A percentile compares a stretch with the other conserved stretches of the same genome.
Evolutionary conservation across 257 asterid species (phyloP).

Genomic region (Solanum bukasovii): DNA sequence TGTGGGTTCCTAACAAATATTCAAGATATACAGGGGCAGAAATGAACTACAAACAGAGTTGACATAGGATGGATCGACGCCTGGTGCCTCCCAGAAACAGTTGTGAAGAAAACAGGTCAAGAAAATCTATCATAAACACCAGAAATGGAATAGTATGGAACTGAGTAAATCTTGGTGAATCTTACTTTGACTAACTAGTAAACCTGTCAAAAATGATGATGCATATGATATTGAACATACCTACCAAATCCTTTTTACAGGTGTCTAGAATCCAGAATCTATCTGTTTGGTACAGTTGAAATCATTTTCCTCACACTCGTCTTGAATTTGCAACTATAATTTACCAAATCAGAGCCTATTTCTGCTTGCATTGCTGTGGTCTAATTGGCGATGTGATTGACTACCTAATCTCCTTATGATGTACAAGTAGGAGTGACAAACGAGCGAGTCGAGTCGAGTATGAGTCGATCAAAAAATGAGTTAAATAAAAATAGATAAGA

Average conservation of each 20-base stretch:
- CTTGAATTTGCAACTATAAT: background rate
- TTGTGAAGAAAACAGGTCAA: background rate
- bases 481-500: no score
- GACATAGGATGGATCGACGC: background rate
- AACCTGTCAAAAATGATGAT: background rate
- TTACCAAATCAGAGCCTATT: background rate
- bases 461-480: no score
- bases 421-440: background rate
- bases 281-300: background rate
- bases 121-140: background rate
- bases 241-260: background rate
- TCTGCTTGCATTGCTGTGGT: background rate
- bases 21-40: no score
- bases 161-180: background rate
- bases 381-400: background rate
- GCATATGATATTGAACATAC: background rate
- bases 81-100: background rate
- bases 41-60: background rate
- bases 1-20: background rate
- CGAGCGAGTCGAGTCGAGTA: no score
- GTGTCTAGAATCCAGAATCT: background rate
- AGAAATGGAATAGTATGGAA: background rate
- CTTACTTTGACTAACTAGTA: background rate
- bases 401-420: background rate
- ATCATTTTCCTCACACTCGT: background rate